A percentile compares a stretch with the other conserved stretches of the same genome.
Evolutionary conservation across 371 early-diverging fungal genomes (phyloP).

Genomic region (Apophysomyces trapeziformis): DNA sequence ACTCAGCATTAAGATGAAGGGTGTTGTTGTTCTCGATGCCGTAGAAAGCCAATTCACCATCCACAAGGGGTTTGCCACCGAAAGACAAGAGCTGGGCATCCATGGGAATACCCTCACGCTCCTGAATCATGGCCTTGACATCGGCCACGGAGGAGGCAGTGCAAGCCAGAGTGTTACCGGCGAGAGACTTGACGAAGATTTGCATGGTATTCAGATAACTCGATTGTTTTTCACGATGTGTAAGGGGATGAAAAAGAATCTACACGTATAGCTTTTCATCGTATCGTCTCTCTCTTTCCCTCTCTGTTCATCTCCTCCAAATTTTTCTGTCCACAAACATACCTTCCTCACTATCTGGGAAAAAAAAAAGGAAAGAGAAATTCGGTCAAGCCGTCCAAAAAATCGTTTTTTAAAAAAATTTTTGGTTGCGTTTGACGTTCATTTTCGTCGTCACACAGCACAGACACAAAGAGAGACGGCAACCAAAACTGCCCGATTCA

Average conservation of each 20-base stretch:
- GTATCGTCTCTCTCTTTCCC: too few relatives aligned
- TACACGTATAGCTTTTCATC: background rate
- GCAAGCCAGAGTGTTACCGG: conserved; percentile 85
- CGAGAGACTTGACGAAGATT: conserved; percentile 87
- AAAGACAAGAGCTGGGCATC: conserved; percentile 94
- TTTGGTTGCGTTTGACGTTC: conserved; percentile 1
- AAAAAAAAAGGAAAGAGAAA: conserved; percentile 13
- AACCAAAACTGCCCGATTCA: too few relatives aligned
- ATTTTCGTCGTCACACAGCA: conserved; percentile 2
- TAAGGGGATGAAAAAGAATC: conserved; percentile 38
- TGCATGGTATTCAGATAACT: conserved; percentile 69
- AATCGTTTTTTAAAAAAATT: background rate
- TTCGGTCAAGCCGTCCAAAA: background rate
- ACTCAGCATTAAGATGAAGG: conserved; percentile 74
- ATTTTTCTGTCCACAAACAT: background rate
- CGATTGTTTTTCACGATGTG: conserved; percentile 39
- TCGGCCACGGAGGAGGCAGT: conserved; percentile 84
- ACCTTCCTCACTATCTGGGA: conserved; percentile 24
- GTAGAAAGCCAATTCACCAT: conserved; percentile 73
- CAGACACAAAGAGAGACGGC: background rate
- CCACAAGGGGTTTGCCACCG: conserved; percentile 91
- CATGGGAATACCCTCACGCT: conserved; percentile 91
- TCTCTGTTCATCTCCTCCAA: background rate
- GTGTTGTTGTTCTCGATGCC: conserved; percentile 91
- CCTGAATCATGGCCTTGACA: conserved; percentile 90